Conservation (phyloP, 306 rosid species). For the Hippophae gyantsensis region DNA sequence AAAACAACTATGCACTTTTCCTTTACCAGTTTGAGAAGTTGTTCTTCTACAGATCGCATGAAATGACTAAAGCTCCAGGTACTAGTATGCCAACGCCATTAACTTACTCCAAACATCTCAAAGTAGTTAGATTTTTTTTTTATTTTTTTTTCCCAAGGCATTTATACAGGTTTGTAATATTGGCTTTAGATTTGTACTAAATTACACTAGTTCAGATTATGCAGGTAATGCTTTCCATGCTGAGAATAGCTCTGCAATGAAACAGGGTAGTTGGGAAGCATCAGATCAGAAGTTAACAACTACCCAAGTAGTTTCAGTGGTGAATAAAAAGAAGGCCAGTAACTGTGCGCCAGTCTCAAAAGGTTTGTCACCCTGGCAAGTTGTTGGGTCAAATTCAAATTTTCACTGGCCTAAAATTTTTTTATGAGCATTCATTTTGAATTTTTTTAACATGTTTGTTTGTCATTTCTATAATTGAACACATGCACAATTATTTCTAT, state of each 20-base stretch:
- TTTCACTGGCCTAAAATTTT: too few relatives aligned
- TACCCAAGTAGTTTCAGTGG: background rate
- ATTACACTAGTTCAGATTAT: background rate
- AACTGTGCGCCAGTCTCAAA: background rate
- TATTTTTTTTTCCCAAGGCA: background rate
- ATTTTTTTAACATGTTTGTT: too few relatives aligned
- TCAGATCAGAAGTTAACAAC: background rate
- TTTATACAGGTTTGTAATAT: too few relatives aligned
- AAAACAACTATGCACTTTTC: conserved; percentile 19
- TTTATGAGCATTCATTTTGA: too few relatives aligned
- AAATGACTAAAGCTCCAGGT: conserved; percentile 10
- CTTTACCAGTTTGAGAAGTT: conserved; percentile 27
- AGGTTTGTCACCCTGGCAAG: conserved; percentile 7
- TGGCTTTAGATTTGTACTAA: too few relatives aligned
- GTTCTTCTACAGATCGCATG: conserved; percentile 22
- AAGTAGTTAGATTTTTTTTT: background rate
- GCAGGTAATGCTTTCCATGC: conserved; percentile 10
- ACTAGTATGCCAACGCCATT: background rate
- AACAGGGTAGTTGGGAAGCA: background rate
- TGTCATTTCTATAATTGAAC: too few relatives aligned
- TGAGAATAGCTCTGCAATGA: conserved; percentile 6
- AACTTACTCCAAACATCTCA: background rate
- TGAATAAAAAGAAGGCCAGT: conserved; percentile 2
- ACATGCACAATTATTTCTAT: too few relatives aligned
- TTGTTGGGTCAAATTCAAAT: too few relatives aligned